A percentile compares a stretch with the other conserved stretches of the same genome.
These are phyloP conservation scores for Candida krabiensis DNA, from an alignment of 805 yeast genomes.

Conservation along the genomic window DNA sequence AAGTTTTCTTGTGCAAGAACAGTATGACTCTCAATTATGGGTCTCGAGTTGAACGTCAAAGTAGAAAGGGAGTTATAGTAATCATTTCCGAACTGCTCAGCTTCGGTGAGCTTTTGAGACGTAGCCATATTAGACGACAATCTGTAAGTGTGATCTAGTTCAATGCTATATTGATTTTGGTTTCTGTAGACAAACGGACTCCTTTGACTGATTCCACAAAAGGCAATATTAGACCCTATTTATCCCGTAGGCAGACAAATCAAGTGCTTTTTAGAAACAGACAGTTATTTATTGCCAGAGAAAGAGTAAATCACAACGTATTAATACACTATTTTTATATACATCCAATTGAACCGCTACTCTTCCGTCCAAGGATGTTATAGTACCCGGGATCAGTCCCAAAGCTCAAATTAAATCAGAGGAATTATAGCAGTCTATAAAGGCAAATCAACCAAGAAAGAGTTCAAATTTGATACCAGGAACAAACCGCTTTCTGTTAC, in stretches of 20 bases:
- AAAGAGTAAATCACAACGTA: constrained; percentile 4
- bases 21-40: constrained; percentile 84
- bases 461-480: no score
- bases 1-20: constrained; percentile 83
- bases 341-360: constrained; percentile 4
- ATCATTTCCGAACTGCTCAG: constrained; percentile 49
- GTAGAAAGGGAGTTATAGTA: constrained; percentile 71
- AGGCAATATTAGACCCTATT: background rate
- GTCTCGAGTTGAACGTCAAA: constrained; percentile 84
- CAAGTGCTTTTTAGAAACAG: constrained; percentile 1
- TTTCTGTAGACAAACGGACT: no score
- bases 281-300: constrained; percentile 6
- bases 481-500: no score
- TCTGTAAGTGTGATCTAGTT: no score
- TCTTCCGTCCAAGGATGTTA: background rate
- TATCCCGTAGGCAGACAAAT: background rate
- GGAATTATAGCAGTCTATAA: no score
- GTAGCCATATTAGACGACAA: background rate
- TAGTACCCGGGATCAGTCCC: background rate
- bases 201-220: no score
- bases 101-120: constrained; percentile 2
- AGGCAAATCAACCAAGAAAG: background rate
- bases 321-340: constrained; percentile 7
- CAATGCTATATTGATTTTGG: no score
- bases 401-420: no score